phyloP scores from a whole-genome alignment of 2,329 filamentous ascomycete species.

The Aaosphaeria pasadenensis region DNA sequence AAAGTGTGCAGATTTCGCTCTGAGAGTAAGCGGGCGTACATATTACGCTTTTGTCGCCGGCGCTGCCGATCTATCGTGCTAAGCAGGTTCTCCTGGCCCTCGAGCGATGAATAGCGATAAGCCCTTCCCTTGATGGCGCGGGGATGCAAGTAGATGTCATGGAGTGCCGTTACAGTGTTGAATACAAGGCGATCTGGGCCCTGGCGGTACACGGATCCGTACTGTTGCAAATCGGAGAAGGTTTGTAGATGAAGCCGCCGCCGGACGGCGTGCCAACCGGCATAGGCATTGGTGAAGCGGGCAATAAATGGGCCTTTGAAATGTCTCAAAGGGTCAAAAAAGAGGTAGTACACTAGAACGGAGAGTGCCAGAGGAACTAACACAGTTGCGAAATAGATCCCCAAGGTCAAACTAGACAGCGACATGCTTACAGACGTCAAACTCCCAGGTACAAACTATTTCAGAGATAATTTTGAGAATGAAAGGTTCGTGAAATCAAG shows the following conservation, averaged over 20 bases:
- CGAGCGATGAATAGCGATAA: not conserved
- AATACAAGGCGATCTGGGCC: not conserved
- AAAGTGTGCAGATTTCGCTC: constrained; percentile 36
- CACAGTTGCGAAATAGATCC: too few species aligned
- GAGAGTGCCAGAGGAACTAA: too few species aligned
- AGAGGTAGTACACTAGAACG: too few species aligned
- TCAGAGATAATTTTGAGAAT: too few species aligned
- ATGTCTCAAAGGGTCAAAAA: not conserved
- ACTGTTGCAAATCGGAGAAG: constrained; percentile 58
- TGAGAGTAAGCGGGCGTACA: constrained; percentile 39
- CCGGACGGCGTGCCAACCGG: constrained; percentile 58
- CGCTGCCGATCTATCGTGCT: not conserved
- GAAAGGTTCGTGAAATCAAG: too few species aligned
- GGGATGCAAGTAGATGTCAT: not conserved
- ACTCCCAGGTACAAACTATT: too few species aligned
- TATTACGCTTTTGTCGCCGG: constrained; percentile 37
- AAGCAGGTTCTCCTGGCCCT: not conserved
- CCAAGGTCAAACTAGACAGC: too few species aligned
- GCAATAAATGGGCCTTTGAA: not conserved
- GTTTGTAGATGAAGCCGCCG: constrained; percentile 67
- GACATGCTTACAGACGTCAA: too few species aligned
- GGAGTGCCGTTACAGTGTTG: constrained; percentile 20
- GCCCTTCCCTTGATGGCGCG: not conserved
- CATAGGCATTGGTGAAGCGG: not conserved
- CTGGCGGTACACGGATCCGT: constrained; percentile 45